These are phyloP conservation scores for Cyberlindnera saturnus DNA, from an alignment of 805 yeast genomes.

Conservation along the genomic window DNA sequence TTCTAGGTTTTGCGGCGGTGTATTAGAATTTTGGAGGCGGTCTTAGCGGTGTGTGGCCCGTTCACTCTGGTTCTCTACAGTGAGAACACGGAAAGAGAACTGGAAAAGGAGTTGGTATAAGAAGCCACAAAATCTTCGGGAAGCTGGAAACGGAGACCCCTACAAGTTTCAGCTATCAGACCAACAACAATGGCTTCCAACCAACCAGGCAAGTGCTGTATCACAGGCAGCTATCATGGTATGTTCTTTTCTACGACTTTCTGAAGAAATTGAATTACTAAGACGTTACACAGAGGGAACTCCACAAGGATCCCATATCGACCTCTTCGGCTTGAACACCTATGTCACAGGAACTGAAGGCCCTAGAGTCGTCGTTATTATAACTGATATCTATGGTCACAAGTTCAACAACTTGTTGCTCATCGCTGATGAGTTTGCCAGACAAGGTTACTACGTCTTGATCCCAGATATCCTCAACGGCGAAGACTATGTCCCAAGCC, in stretches of 20 bases:
- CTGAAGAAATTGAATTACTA: neutral
- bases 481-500: slow-evolving; percentile 31
- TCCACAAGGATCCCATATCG: slow-evolving; percentile 37
- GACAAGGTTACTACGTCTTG: slow-evolving; percentile 55
- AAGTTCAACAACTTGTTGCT: slow-evolving; percentile 50
- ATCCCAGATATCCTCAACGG: slow-evolving; percentile 71
- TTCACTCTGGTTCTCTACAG: too few relatives aligned
- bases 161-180: too few relatives aligned
- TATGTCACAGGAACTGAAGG: slow-evolving; percentile 40
- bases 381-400: slow-evolving; percentile 69
- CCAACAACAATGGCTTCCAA: slow-evolving; percentile 38
- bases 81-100: too few relatives aligned
- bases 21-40: too few relatives aligned
- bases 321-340: slow-evolving; percentile 37
- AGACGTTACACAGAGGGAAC: slow-evolving; percentile 34
- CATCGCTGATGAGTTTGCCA: slow-evolving; percentile 62
- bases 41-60: too few relatives aligned
- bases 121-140: too few relatives aligned
- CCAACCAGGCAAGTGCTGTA: slow-evolving; percentile 31
- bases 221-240: slow-evolving; percentile 14
- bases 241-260: slow-evolving; percentile 18
- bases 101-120: too few relatives aligned
- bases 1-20: too few relatives aligned
- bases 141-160: too few relatives aligned
- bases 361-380: slow-evolving; percentile 50